Evolutionary conservation across 352 stramenopile species (phyloP), one percentile per base, ranked within the genome.

Genomic region (Globisporangium acanthophoron): DNA sequence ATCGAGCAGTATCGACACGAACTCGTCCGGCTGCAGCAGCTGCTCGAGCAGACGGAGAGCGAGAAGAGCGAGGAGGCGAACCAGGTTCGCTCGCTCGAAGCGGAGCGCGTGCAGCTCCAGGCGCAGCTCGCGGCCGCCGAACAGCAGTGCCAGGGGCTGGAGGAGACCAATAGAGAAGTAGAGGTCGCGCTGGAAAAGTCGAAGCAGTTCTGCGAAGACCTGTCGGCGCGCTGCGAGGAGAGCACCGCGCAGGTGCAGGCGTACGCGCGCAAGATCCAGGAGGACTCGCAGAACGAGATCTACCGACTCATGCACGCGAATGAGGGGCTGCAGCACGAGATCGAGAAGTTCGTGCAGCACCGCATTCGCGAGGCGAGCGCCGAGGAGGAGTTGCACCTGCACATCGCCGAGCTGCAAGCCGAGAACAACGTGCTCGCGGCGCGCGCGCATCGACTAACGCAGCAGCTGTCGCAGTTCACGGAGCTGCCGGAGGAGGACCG

Each of bases 401-500:
- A 91, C 57, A 70, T 90, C 27, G 80, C 83, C 0, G 83, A 95
- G 54, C 58, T 95, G 20, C 78, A 93, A 46, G 83, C 85, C 1
- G 83, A 95, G 64, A 95, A 93, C 67, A 91, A 95, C 46, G 80
- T 95, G 24, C 59, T 95, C 50, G 74, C 81, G 4, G 81, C 85
- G 7, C 85, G 85, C 37, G 76, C 83, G 44, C 78, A 92, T 59
- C 80, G 83, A 5, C 65, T 95, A 40, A 91, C 81, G 41, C 70
- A 92, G 66, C 80, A 95, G 55, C 59, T 95, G 45, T 88, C 79
- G 11, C 85, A 93, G 64, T 95, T 89, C 66, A 92, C 83, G 31
- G 82, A 90, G 43, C 67, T 95, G 29, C 78, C 78, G 1, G 78
- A 85, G 27, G 83, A 91, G 29, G 84, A 92, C 48, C 64, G 74